phyloP scores from a whole-genome alignment of 225 moss, liverwort and hornwort species.

The Pseudoscleropodium purum region DNA sequence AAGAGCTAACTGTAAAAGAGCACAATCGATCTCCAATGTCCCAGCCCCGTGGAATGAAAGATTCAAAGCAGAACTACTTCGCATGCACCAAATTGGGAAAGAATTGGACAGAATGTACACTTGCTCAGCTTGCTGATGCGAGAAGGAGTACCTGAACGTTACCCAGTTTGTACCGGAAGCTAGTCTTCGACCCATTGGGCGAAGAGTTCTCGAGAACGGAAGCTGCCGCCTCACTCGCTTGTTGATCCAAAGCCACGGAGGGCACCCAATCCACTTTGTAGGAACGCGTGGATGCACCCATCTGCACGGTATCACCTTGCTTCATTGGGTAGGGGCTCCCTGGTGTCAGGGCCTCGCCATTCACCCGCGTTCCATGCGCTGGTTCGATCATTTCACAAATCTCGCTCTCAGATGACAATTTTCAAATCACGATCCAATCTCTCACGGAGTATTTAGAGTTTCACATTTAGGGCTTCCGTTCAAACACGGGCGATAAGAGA shows the following conservation, averaged over 20 bases:
- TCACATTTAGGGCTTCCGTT: not conserved
- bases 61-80: not conserved
- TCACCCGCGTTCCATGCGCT: slow-evolving; percentile 76
- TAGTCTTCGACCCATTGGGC: not conserved
- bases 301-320: slow-evolving; percentile 31
- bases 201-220: not conserved
- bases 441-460: not conserved
- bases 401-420: not conserved
- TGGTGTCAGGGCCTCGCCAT: slow-evolving; percentile 33
- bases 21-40: not conserved
- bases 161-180: not conserved
- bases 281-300: slow-evolving; percentile 63
- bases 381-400: not conserved
- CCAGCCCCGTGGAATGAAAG: not conserved
- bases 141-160: slow-evolving; percentile 2
- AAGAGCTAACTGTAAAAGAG: not conserved
- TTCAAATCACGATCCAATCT: not conserved
- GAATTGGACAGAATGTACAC: not conserved
- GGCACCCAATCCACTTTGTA: slow-evolving; percentile 61
- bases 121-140: not conserved
- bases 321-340: slow-evolving; percentile 25
- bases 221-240: not conserved
- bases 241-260: not conserved
- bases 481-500: not conserved
- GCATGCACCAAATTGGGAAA: not conserved